A percentile compares a stretch with the other conserved stretches of the same genome.
Evolutionary conservation across 768 basidiomycete species (phyloP).

Genomic region (Dacryopinax primogenitus): DNA sequence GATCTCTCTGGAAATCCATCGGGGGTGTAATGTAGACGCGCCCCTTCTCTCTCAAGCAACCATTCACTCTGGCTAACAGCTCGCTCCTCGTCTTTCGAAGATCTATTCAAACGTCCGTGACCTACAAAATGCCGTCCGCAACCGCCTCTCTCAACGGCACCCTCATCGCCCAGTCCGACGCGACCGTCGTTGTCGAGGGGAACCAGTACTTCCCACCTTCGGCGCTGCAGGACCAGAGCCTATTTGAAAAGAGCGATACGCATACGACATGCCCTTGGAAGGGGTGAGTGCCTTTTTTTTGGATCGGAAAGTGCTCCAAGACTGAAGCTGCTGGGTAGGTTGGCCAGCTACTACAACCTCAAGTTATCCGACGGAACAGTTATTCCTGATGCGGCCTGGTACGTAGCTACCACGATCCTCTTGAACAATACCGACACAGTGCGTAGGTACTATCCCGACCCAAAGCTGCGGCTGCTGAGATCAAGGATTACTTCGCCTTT

Average conservation of each 20-base stretch:
- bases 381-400: slow-evolving; percentile 57
- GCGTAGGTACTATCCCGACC: slow-evolving; percentile 53
- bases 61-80: not conserved
- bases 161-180: slow-evolving; percentile 45
- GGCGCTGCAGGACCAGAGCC: slow-evolving; percentile 34
- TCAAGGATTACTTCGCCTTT: slow-evolving; percentile 60
- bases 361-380: slow-evolving; percentile 34
- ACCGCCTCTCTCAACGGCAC: slow-evolving; percentile 31
- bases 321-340: slow-evolving; percentile 27
- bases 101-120: not conserved
- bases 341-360: slow-evolving; percentile 54
- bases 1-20: not conserved
- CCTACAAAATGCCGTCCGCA: not conserved
- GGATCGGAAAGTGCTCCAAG: not conserved
- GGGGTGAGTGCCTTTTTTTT: slow-evolving; percentile 35
- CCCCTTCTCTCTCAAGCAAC: not conserved
- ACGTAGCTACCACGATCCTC: slow-evolving; percentile 19
- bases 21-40: not conserved
- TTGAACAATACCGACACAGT: too few relatives aligned
- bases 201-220: slow-evolving; percentile 64
- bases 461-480: slow-evolving; percentile 44
- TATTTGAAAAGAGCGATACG: slow-evolving; percentile 7
- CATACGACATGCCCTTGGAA: slow-evolving; percentile 53
- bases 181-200: slow-evolving; percentile 40
- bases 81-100: not conserved